Percentiles rank a stretch among this genome's conserved stretches.
phyloP scores from a whole-genome alignment of 371 early-diverging fungal genomes.

The Rhizopus arrhizus region DNA sequence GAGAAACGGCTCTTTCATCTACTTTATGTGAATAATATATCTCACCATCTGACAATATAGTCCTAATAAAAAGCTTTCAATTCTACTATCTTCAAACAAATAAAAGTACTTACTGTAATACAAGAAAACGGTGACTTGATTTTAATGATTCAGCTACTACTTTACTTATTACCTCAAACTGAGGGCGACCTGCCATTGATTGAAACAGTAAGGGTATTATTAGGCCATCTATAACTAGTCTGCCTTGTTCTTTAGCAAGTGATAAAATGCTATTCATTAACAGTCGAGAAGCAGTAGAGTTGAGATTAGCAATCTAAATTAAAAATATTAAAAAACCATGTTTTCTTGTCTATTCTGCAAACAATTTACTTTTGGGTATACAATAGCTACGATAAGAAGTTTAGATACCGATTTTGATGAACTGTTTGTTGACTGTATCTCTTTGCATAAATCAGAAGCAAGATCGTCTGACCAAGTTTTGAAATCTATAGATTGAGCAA shows the following conservation, averaged over 20 bases:
- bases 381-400: not conserved
- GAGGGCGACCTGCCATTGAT: constrained; percentile 8
- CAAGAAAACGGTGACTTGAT: constrained; percentile 1
- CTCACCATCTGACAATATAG: constrained; percentile 22
- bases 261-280: constrained; percentile 12
- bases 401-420: constrained; percentile 7
- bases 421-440: constrained; percentile 3
- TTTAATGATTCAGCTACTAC: constrained; percentile 13
- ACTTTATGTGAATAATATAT: constrained; percentile 6
- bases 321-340: not conserved
- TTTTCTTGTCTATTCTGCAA: no score
- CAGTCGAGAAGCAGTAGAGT: constrained; percentile 15
- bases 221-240: constrained; percentile 19
- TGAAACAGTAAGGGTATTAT: constrained; percentile 20
- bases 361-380: constrained; percentile 22
- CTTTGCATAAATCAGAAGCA: constrained; percentile 13
- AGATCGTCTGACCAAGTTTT: constrained; percentile 22
- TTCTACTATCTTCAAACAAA: no score
- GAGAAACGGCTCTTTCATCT: no score
- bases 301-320: constrained; percentile 13
- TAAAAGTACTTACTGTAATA: constrained; percentile 15
- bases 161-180: constrained; percentile 20
- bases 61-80: not conserved
- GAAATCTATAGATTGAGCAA: constrained; percentile 20
- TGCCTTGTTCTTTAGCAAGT: constrained; percentile 10